Evolutionary conservation across 495 filamentous ascomycete species (phyloP).

Genomic region (Daldinia caldariorum): DNA sequence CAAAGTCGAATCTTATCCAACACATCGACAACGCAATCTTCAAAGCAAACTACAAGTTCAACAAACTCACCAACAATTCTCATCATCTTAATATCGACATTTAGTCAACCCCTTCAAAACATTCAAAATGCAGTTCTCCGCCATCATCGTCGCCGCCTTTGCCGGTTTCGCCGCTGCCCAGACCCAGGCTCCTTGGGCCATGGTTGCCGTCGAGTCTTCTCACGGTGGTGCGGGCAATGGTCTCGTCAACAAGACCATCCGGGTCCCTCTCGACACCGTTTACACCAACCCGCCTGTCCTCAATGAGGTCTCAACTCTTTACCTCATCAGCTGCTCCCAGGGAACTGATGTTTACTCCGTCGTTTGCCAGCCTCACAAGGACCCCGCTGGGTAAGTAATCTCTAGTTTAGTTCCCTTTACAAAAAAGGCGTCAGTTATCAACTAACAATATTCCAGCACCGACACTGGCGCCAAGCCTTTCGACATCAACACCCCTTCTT

Average conservation of each 20-base stretch:
- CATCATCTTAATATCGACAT: constrained; percentile 20
- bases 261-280: not conserved
- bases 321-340: constrained; percentile 19
- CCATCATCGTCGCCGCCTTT: constrained; percentile 28
- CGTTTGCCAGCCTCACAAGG: constrained; percentile 28
- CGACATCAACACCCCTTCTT: constrained; percentile 13
- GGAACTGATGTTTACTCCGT: constrained; percentile 3
- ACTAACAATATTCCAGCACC: constrained; percentile 4
- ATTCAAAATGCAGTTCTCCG: constrained; percentile 38
- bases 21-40: constrained; percentile 22
- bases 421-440: not conserved
- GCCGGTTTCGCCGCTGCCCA: constrained; percentile 23
- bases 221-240: constrained; percentile 33
- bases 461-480: constrained; percentile 18
- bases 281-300: constrained; percentile 5
- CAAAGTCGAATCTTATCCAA: constrained; percentile 26
- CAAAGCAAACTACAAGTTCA: constrained; percentile 20
- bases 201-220: constrained; percentile 30
- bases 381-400: constrained; percentile 14
- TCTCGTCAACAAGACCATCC: constrained; percentile 29
- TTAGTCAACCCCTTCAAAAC: constrained; percentile 15
- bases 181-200: constrained; percentile 9
- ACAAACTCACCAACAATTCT: constrained; percentile 11
- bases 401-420: not conserved
- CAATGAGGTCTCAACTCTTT: constrained; percentile 33